These are phyloP conservation scores for Globisporangium nunn DNA, from an alignment of 352 stramenopile genomes.

Conservation along the genomic window DNA sequence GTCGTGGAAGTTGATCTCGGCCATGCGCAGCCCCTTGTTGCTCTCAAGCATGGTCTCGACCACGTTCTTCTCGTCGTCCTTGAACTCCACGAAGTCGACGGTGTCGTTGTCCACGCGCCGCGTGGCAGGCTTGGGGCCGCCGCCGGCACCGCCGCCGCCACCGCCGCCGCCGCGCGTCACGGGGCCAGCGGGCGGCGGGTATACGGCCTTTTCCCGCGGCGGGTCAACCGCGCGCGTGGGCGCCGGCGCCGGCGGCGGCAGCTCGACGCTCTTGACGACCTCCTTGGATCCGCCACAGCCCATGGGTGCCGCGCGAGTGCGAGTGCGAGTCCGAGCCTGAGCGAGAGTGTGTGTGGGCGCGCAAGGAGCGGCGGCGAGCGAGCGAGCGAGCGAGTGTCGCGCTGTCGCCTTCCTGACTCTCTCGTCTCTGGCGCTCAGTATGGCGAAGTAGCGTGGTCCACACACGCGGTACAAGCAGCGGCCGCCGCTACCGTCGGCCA, in stretches of 20 bases:
- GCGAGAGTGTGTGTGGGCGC: not conserved
- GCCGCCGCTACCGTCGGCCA: not conserved
- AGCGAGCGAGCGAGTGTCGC: not conserved
- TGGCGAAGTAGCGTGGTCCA: too few relatives aligned
- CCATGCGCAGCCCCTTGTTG: constrained; percentile 83
- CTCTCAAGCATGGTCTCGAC: constrained; percentile 86
- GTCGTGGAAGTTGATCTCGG: constrained; percentile 86
- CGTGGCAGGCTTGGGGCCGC: constrained; percentile 1
- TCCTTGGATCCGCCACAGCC: constrained; percentile 12
- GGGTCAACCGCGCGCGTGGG: not conserved
- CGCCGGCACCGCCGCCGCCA: too few relatives aligned
- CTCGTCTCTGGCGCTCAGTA: not conserved
- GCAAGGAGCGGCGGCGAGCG: not conserved
- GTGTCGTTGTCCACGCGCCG: constrained; percentile 28
- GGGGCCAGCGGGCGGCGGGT: not conserved
- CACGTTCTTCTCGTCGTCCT: constrained; percentile 82
- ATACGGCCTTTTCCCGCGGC: not conserved
- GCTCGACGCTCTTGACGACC: constrained; percentile 3
- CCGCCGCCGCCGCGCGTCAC: not conserved
- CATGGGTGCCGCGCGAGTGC: not conserved
- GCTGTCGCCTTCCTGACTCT: not conserved
- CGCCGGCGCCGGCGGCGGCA: not conserved
- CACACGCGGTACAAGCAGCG: not conserved
- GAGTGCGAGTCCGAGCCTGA: not conserved
- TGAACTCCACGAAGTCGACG: constrained; percentile 81